Conservation (phyloP, 129 eudicot species). For the Heracleum sosnowskyi region DNA sequence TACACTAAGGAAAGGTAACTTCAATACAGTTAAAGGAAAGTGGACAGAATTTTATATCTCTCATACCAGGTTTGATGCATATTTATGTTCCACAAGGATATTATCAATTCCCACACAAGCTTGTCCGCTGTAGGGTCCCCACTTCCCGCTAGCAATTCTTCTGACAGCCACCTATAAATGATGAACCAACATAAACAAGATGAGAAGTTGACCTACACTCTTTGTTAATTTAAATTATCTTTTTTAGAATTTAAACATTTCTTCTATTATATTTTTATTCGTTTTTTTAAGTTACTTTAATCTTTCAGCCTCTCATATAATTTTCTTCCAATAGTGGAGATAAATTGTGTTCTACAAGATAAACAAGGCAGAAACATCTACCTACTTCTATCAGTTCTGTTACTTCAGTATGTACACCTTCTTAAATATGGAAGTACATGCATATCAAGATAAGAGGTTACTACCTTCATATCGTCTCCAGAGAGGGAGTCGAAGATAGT, state of each 20-base stretch:
- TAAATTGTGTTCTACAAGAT: not conserved
- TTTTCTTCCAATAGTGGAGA: not conserved
- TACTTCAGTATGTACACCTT: not conserved
- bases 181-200: not conserved
- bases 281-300: too few relatives aligned
- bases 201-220: not conserved
- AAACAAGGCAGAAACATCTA: not conserved
- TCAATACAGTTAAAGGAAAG: slow-evolving; percentile 6
- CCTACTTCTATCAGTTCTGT: not conserved
- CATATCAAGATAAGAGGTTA: not conserved
- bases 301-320: not conserved
- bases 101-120: slow-evolving; percentile 81
- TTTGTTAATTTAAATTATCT: too few relatives aligned
- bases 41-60: slow-evolving; percentile 2
- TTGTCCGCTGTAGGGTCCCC: slow-evolving; percentile 87
- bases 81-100: slow-evolving; percentile 64
- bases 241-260: not conserved
- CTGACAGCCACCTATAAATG: slow-evolving; percentile 57
- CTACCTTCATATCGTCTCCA: slow-evolving; percentile 54
- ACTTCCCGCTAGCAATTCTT: slow-evolving; percentile 68
- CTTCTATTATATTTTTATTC: too few relatives aligned
- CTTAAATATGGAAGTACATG: not conserved
- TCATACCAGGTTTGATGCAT: slow-evolving; percentile 53
- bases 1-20: not conserved
- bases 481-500: slow-evolving; percentile 57